phyloP scores from a whole-genome alignment of 441 rosid species.

The Jatropha multifida region DNA sequence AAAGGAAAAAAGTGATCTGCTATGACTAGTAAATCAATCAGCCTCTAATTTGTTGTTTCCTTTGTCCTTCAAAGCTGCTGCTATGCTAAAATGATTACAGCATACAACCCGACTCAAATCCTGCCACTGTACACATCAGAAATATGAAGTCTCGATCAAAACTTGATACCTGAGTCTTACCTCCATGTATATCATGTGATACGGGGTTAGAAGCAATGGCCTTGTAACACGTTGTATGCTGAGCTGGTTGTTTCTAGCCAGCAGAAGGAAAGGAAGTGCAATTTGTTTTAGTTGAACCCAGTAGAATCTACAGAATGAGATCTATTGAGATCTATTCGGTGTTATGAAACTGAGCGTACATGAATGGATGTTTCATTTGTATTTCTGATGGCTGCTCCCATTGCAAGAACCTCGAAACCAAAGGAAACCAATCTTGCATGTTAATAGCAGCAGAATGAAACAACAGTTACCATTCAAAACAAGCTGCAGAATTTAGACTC shows the following conservation, averaged over 20 bases:
- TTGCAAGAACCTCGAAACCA: neutral
- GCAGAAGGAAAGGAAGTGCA: neutral
- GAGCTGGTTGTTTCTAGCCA: neutral
- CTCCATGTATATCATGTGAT: neutral
- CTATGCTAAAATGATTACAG: neutral
- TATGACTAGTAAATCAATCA: conserved; percentile 6
- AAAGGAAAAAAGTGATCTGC: conserved; percentile 45
- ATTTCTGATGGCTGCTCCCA: neutral
- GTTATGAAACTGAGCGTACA: neutral
- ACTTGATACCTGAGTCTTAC: neutral
- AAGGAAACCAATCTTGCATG: neutral
- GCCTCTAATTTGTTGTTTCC: neutral
- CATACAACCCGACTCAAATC: neutral
- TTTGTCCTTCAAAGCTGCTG: neutral
- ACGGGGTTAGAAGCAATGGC: neutral
- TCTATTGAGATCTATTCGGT: neutral
- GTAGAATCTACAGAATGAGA: conserved; percentile 3
- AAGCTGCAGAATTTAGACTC: neutral
- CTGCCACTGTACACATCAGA: neutral
- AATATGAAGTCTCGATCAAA: neutral
- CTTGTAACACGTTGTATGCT: neutral
- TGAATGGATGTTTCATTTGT: neutral
- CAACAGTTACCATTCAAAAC: neutral
- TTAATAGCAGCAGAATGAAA: neutral
- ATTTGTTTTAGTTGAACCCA: neutral